A percentile compares a stretch with the other conserved stretches of the same genome.
phyloP scores from a whole-genome alignment of 2,329 filamentous ascomycete species.

The Trichoderma oligosporum region DNA sequence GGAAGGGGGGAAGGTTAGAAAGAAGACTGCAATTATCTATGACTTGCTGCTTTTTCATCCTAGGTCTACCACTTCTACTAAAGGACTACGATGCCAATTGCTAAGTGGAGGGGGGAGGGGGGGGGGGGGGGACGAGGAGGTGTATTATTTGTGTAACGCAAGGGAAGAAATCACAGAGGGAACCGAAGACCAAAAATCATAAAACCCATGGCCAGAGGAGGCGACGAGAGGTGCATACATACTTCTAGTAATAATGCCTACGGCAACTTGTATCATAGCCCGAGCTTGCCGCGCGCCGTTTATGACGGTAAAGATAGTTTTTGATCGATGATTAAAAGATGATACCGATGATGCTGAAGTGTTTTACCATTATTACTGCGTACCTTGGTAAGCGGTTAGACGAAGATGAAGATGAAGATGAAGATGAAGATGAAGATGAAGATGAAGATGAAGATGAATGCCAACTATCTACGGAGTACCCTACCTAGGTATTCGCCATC shows the following conservation, averaged over 20 bases:
- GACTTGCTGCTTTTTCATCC: not conserved
- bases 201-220: not conserved
- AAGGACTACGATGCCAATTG: too few species aligned
- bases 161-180: not conserved
- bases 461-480: too few species aligned
- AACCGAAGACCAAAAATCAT: not conserved
- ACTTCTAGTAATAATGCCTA: conserved; percentile 5
- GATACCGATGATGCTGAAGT: too few species aligned
- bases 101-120: too few species aligned
- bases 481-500: too few species aligned
- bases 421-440: too few species aligned
- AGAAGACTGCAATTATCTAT: conserved; percentile 1
- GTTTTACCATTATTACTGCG: too few species aligned
- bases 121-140: not conserved
- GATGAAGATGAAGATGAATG: too few species aligned
- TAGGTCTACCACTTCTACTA: not conserved
- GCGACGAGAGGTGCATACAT: not conserved
- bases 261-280: conserved; percentile 24
- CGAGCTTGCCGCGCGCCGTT: not conserved
- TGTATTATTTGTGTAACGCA: not conserved
- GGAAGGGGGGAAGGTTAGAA: too few species aligned
- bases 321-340: not conserved
- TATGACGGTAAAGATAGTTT: not conserved
- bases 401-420: too few species aligned
- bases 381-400: too few species aligned